These are phyloP conservation scores for Cryptococcus depauperatus DNA, from an alignment of 1,284 basidiomycete genomes.

Conservation along the genomic window DNA sequence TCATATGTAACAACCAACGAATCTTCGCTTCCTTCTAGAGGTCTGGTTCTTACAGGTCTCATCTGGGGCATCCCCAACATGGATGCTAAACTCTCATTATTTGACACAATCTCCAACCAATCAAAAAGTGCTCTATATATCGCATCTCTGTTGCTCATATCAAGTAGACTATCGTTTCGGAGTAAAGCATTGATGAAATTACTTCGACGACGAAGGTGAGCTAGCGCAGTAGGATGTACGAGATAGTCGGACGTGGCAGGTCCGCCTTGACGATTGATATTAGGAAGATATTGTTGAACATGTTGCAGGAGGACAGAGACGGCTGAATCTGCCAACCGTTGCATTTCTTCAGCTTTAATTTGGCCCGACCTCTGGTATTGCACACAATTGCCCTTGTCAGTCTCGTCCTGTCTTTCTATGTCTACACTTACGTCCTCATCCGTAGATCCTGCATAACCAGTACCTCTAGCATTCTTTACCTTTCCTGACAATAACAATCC, in stretches of 20 bases:
- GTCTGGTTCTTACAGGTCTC: slow-evolving; percentile 46
- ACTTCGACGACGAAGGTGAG: slow-evolving; percentile 79
- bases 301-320: slow-evolving; percentile 59
- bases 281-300: slow-evolving; percentile 70
- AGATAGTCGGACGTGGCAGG: slow-evolving; percentile 74
- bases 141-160: slow-evolving; percentile 77
- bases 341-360: slow-evolving; percentile 61
- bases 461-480: slow-evolving; percentile 51
- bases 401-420: too few relatives aligned
- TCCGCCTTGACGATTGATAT: slow-evolving; percentile 60
- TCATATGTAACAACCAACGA: slow-evolving; percentile 60
- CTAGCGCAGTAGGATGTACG: slow-evolving; percentile 76
- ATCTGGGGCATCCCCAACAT: slow-evolving; percentile 97
- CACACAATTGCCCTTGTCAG: background rate
- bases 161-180: slow-evolving; percentile 78
- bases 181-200: slow-evolving; percentile 75
- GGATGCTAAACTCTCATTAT: slow-evolving; percentile 77
- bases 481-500: too few relatives aligned
- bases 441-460: slow-evolving; percentile 70
- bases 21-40: slow-evolving; percentile 6
- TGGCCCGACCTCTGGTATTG: slow-evolving; percentile 62
- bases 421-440: slow-evolving; percentile 66
- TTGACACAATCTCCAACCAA: slow-evolving; percentile 87
- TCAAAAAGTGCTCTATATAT: slow-evolving; percentile 82
- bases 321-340: slow-evolving; percentile 60